phyloP scores from a whole-genome alignment of 352 stramenopile species.

The Detonula confervacea region DNA sequence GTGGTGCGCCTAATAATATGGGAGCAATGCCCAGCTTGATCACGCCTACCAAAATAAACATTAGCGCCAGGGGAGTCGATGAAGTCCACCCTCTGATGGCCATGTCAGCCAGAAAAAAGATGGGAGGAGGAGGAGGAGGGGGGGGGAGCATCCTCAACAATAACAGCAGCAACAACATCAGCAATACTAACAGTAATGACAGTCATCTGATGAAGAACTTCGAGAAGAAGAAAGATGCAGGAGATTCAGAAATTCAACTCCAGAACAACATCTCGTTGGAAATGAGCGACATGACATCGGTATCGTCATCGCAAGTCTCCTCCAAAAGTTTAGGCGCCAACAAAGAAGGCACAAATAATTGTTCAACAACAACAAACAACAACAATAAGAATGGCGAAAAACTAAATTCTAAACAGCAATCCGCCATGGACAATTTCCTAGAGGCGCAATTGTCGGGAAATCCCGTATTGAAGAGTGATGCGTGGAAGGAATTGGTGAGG shows the following conservation, averaged over 20 bases:
- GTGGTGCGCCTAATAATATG: too few species aligned
- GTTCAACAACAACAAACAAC: not conserved
- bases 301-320: not conserved
- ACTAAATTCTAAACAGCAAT: slow-evolving; percentile 28
- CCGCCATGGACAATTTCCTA: slow-evolving; percentile 47
- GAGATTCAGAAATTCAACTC: too few species aligned
- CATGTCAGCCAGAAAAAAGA: not conserved
- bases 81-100: slow-evolving; percentile 1
- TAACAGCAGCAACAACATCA: too few species aligned
- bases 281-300: not conserved
- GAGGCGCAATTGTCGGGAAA: not conserved
- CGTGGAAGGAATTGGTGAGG: slow-evolving; percentile 42
- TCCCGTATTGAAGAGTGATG: slow-evolving; percentile 13
- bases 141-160: not conserved
- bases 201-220: too few species aligned
- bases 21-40: too few species aligned
- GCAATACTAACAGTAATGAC: too few species aligned
- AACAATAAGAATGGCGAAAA: not conserved
- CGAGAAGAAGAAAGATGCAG: too few species aligned
- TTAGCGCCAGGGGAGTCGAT: not conserved
- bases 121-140: not conserved
- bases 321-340: not conserved
- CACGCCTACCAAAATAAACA: not conserved
- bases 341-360: too few species aligned
- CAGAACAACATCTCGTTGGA: not conserved